Percentiles rank a stretch among this genome's conserved stretches.
These are phyloP conservation scores for Alectoria sarmentosa DNA, from an alignment of 495 filamentous ascomycete species.

Conservation along the genomic window DNA sequence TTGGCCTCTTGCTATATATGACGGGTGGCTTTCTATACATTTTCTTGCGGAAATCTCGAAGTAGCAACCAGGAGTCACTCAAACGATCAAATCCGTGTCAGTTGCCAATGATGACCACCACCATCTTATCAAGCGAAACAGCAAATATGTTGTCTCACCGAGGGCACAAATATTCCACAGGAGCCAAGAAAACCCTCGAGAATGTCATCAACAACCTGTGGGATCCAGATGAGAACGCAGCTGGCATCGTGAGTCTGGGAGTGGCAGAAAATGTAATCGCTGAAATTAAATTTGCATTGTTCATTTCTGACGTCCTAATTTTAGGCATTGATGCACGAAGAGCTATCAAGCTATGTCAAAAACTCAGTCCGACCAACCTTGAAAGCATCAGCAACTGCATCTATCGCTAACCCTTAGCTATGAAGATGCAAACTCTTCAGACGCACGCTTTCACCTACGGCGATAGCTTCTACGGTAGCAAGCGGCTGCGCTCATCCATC, in stretches of 20 bases:
- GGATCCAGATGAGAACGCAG: conserved; percentile 18
- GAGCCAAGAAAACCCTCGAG: background rate
- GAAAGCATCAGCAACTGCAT: conserved; percentile 1
- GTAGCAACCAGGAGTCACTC: background rate
- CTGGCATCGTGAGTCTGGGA: conserved; percentile 21
- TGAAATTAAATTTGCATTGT: background rate
- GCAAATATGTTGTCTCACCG: background rate
- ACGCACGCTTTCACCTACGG: conserved; percentile 40
- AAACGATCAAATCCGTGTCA: background rate
- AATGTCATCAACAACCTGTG: conserved; percentile 15
- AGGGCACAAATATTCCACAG: background rate
- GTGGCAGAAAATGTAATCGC: conserved; percentile 19
- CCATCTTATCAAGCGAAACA: background rate
- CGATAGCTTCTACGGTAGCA: conserved; percentile 32
- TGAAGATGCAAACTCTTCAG: conserved; percentile 30
- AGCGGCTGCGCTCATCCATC: conserved; percentile 36
- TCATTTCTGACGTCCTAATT: background rate
- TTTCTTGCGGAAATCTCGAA: background rate
- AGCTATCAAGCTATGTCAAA: conserved; percentile 19
- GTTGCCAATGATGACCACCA: background rate
- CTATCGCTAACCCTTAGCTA: background rate
- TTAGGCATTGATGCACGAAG: conserved; percentile 21
- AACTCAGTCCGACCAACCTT: background rate
- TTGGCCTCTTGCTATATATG: background rate
- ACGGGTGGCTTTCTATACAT: no score